Conservation (phyloP, 2,329 filamentous ascomycete species). For the Neospermospora avenae region DNA sequence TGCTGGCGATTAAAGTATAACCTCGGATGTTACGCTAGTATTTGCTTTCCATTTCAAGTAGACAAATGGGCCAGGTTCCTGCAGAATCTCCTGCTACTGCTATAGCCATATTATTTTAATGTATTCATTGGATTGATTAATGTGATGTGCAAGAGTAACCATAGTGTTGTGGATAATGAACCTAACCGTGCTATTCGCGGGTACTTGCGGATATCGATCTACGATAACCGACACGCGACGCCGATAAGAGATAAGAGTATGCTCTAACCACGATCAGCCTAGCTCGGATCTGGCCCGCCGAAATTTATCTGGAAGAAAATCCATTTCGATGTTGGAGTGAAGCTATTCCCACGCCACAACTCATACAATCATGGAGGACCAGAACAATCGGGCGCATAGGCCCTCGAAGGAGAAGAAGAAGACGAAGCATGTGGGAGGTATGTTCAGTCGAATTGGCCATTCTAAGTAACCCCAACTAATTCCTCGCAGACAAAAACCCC, state of each 20-base stretch:
- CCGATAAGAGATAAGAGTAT: slow-evolving; percentile 14
- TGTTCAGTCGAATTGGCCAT: slow-evolving; percentile 18
- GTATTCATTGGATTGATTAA: no score
- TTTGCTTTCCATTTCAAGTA: no score
- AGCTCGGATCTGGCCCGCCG: slow-evolving; percentile 4
- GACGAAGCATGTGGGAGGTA: slow-evolving; percentile 68
- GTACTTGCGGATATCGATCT: neutral
- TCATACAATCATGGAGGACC: slow-evolving; percentile 63
- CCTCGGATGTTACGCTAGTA: no score
- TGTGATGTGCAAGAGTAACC: no score
- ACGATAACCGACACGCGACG: slow-evolving; percentile 1
- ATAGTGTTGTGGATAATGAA: no score
- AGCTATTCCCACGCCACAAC: neutral
- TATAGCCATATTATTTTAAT: no score
- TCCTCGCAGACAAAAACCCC: slow-evolving; percentile 33
- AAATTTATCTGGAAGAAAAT: slow-evolving; percentile 14
- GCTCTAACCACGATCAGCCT: slow-evolving; percentile 4
- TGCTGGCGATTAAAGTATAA: no score
- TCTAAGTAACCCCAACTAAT: slow-evolving; percentile 13
- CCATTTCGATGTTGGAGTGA: neutral
- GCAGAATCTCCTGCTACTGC: no score
- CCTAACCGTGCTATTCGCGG: no score
- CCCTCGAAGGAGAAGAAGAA: slow-evolving; percentile 90
- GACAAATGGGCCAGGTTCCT: no score
- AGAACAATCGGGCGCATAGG: slow-evolving; percentile 81